phyloP scores from a whole-genome alignment of 177 flowering plant genomes.

The Vitis hybrid region DNA sequence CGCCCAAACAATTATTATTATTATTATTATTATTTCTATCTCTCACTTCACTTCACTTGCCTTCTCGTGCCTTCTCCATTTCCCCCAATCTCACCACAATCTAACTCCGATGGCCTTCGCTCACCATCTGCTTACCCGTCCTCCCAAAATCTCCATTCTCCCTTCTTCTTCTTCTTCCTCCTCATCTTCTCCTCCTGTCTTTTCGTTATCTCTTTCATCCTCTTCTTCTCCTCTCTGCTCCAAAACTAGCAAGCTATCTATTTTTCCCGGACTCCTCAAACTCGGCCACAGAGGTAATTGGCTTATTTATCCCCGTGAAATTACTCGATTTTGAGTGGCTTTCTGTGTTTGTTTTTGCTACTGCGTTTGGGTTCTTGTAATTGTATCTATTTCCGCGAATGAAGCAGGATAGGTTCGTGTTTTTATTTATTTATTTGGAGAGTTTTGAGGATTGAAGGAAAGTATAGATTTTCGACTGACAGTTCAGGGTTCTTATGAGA shows the following conservation, averaged over 20 bases:
- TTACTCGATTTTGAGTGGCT: background rate
- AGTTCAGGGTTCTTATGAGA: too few relatives aligned
- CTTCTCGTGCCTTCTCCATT: background rate
- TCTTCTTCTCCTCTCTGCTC: conserved; percentile 16
- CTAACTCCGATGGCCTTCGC: conserved; percentile 37
- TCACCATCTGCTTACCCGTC: conserved; percentile 30
- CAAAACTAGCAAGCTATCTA: conserved; percentile 25
- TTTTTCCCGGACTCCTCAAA: conserved; percentile 17
- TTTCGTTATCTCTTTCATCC: conserved; percentile 7
- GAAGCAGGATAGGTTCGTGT: too few relatives aligned
- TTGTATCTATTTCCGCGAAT: too few relatives aligned
- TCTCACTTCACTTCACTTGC: conserved; percentile 11
- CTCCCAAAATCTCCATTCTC: conserved; percentile 5
- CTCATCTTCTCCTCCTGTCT: conserved; percentile 9
- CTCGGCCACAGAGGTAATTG: conserved; percentile 24
- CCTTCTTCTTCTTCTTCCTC: conserved; percentile 14
- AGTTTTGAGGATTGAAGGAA: too few relatives aligned
- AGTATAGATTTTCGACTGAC: too few relatives aligned
- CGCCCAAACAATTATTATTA: background rate
- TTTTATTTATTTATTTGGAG: too few relatives aligned
- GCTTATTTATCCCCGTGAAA: background rate
- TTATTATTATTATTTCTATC: background rate
- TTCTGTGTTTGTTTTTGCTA: background rate
- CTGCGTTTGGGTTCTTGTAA: conserved; percentile 2
- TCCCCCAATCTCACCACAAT: background rate